phyloP scores from a whole-genome alignment of 169 alveolate species.

The Cryptosporidium sp. region DNA sequence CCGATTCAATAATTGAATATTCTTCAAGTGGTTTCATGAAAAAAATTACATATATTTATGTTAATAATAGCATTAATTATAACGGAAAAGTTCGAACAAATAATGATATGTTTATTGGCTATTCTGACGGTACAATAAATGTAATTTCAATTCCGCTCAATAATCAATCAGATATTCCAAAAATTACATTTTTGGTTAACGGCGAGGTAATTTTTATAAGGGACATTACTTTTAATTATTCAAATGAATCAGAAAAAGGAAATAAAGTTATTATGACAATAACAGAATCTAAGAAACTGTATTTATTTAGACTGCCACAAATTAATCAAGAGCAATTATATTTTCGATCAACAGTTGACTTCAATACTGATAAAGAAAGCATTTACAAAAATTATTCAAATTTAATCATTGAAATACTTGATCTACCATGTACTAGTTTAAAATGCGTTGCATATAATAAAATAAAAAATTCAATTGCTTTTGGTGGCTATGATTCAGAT shows the following conservation, averaged over 20 bases:
- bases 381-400: not conserved
- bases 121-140: slow-evolving; percentile 32
- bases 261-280: slow-evolving; percentile 5
- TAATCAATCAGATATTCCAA: not conserved
- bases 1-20: not conserved
- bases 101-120: slow-evolving; percentile 28
- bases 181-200: slow-evolving; percentile 13
- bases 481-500: slow-evolving; percentile 65
- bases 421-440: slow-evolving; percentile 35
- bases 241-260: slow-evolving; percentile 22
- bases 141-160: not conserved
- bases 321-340: not conserved
- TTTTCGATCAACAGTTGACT: slow-evolving; percentile 2
- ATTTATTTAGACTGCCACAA: slow-evolving; percentile 22
- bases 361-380: not conserved
- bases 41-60: slow-evolving; percentile 11
- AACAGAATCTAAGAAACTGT: slow-evolving; percentile 2
- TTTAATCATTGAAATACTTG: not conserved
- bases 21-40: not conserved
- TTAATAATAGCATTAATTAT: not conserved
- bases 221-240: slow-evolving; percentile 38
- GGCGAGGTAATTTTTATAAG: slow-evolving; percentile 43
- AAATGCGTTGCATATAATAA: slow-evolving; percentile 31
- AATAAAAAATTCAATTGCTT: slow-evolving; percentile 46
- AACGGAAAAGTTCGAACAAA: not conserved